phyloP scores from a whole-genome alignment of 2,329 filamentous ascomycete species.

The Aspergillus calidoustus region DNA sequence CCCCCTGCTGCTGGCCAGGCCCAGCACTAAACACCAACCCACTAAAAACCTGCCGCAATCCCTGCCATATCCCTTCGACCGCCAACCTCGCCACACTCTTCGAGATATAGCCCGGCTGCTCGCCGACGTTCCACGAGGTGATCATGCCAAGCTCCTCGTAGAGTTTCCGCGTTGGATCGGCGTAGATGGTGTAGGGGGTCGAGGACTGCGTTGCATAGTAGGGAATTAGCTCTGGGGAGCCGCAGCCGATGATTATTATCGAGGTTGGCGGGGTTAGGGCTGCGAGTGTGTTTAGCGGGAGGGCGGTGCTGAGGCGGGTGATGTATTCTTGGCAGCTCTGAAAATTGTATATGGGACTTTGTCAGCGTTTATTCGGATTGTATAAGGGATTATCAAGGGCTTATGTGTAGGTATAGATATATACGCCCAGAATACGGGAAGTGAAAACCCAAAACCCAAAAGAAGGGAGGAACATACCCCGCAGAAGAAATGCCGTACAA shows the following conservation, averaged over 20 bases:
- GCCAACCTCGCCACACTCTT: slow-evolving; percentile 53
- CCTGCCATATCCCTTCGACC: slow-evolving; percentile 60
- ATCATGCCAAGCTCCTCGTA: slow-evolving; percentile 73
- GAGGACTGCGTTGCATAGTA: slow-evolving; percentile 66
- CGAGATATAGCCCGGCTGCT: slow-evolving; percentile 68
- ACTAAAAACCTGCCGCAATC: slow-evolving; percentile 60
- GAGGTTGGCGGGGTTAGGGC: slow-evolving; percentile 60
- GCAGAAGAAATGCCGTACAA: slow-evolving; percentile 81
- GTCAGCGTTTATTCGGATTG: too few relatives aligned
- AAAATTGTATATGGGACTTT: neutral
- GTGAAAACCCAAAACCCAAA: neutral
- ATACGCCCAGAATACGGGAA: too few relatives aligned
- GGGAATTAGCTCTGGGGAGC: slow-evolving; percentile 68
- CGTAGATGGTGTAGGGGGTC: slow-evolving; percentile 76
- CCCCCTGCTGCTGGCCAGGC: slow-evolving; percentile 71
- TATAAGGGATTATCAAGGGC: too few relatives aligned
- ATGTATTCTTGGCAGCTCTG: slow-evolving; percentile 80
- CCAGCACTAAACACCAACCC: slow-evolving; percentile 68
- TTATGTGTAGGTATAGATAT: too few relatives aligned
- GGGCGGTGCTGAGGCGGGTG: slow-evolving; percentile 62
- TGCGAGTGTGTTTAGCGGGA: slow-evolving; percentile 51
- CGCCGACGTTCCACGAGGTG: slow-evolving; percentile 65
- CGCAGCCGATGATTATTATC: slow-evolving; percentile 74
- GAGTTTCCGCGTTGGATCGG: slow-evolving; percentile 70
- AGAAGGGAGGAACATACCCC: slow-evolving; percentile 59